phyloP scores from a whole-genome alignment of 140 eudicot genomes.

The Erigeron philadelphicus region DNA sequence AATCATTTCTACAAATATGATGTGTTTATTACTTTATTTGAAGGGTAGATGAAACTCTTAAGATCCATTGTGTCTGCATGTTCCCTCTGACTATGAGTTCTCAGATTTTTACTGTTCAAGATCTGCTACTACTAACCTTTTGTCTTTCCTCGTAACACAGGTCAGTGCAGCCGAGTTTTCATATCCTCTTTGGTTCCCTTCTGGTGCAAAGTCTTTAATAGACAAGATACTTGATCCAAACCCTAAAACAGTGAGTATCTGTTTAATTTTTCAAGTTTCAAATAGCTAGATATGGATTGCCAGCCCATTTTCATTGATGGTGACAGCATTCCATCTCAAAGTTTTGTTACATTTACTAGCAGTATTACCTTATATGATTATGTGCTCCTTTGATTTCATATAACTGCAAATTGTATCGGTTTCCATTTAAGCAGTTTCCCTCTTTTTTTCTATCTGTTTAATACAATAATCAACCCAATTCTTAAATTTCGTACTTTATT shows the following conservation, averaged over 20 bases:
- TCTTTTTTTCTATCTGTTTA: not conserved
- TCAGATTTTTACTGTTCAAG: not conserved
- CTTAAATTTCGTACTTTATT: no score
- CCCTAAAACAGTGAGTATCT: conserved; percentile 76
- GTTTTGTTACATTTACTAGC: not conserved
- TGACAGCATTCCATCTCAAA: not conserved
- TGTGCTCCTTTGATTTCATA: not conserved
- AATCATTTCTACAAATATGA: not conserved
- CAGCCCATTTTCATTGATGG: not conserved
- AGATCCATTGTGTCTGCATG: conserved; percentile 6
- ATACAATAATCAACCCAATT: not conserved
- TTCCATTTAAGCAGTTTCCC: not conserved
- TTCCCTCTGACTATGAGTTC: not conserved
- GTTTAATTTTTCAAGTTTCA: not conserved
- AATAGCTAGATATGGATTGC: conserved; percentile 4
- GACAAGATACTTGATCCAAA: conserved; percentile 86
- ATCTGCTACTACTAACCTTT: conserved; percentile 29
- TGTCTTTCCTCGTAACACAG: conserved; percentile 37
- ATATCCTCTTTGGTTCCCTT: conserved; percentile 87
- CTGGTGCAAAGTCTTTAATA: conserved; percentile 68
- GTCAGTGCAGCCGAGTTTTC: conserved; percentile 80
- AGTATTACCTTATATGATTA: conserved; percentile 1
- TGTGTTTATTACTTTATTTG: not conserved
- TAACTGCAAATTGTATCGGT: not conserved
- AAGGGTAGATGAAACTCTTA: conserved; percentile 12